Percentiles rank a stretch among this genome's conserved stretches.
phyloP scores from a whole-genome alignment of 164 flowering plant genomes.

The Amborella trichopoda region DNA sequence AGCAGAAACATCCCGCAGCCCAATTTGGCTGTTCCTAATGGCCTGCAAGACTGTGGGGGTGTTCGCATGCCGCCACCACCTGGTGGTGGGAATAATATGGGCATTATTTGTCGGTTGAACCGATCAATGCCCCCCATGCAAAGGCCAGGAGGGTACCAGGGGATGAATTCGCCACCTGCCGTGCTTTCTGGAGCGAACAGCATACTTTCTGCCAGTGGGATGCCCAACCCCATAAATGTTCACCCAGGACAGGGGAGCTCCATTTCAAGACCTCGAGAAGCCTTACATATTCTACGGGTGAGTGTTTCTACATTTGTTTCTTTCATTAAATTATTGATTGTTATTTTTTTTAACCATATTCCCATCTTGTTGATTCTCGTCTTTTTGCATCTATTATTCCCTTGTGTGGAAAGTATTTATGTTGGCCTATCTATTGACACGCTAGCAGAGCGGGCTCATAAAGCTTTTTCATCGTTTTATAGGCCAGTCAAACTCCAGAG shows the following conservation, averaged over 20 bases:
- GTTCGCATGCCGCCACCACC: conserved; percentile 48
- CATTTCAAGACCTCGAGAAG: conserved; percentile 63
- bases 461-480: too few species aligned
- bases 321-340: too few species aligned
- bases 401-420: too few species aligned
- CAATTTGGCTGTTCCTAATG: conserved; percentile 36
- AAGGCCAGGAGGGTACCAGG: conserved; percentile 78
- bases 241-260: conserved; percentile 65
- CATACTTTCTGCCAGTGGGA: conserved; percentile 50
- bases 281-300: conserved; percentile 67
- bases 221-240: conserved; percentile 49
- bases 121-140: conserved; percentile 61
- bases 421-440: too few species aligned
- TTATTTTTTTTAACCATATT: too few species aligned
- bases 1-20: conserved; percentile 54
- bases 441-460: too few species aligned
- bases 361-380: too few species aligned
- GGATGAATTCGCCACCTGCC: conserved; percentile 48
- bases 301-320: conserved; percentile 11
- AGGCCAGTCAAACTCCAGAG: conserved; percentile 58
- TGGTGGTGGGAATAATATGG: conserved; percentile 63
- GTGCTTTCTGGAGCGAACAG: conserved; percentile 30
- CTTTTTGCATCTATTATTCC: too few species aligned
- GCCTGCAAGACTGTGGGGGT: conserved; percentile 35
- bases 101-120: conserved; percentile 47